phyloP scores from a whole-genome alignment of 371 early-diverging fungal species.

The Chytridium lagenaria region DNA sequence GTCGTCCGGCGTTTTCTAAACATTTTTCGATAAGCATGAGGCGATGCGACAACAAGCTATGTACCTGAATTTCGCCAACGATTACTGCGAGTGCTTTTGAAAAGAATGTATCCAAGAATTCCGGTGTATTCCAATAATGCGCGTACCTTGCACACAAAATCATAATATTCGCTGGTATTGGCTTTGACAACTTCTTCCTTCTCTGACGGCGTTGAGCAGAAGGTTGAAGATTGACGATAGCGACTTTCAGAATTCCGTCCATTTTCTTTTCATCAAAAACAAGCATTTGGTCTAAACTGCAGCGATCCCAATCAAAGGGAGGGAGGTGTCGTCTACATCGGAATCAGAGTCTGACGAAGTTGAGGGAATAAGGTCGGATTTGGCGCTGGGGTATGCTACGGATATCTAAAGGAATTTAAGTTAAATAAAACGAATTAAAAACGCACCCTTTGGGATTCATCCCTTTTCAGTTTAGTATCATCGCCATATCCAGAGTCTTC shows the following conservation, averaged over 20 bases:
- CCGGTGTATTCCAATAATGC: constrained; percentile 73
- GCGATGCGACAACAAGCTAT: not conserved
- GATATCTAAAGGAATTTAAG: too few relatives aligned
- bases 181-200: constrained; percentile 40
- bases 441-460: too few relatives aligned
- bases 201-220: constrained; percentile 12
- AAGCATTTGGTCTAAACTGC: constrained; percentile 88
- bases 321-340: constrained; percentile 12
- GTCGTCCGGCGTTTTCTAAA: constrained; percentile 51
- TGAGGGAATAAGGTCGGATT: not conserved
- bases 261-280: constrained; percentile 79
- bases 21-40: too few relatives aligned
- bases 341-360: not conserved
- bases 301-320: constrained; percentile 75
- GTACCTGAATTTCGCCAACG: constrained; percentile 63
- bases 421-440: too few relatives aligned
- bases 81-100: constrained; percentile 68
- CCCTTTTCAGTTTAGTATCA: too few relatives aligned
- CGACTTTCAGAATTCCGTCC: constrained; percentile 71
- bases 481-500: too few relatives aligned
- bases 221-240: constrained; percentile 70
- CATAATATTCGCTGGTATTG: constrained; percentile 82
- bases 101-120: constrained; percentile 73
- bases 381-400: not conserved
- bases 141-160: constrained; percentile 89